Conservation (phyloP, 2,329 filamentous ascomycete genomes). For the Fusarium sulawesiense region DNA sequence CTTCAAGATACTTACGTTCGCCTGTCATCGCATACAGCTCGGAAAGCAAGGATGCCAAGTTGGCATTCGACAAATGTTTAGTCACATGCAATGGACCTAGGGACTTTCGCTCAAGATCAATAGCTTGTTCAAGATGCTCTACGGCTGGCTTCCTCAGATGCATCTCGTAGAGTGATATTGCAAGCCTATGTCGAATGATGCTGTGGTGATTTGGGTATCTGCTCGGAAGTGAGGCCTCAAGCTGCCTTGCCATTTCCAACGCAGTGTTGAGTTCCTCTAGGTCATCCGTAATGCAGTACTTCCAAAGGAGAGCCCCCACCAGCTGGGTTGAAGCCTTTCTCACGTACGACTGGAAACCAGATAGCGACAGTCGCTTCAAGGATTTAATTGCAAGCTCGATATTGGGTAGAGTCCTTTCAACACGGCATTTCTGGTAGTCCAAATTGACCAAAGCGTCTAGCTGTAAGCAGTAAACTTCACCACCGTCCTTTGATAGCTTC, state of each 20-base stretch:
- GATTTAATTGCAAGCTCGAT: fast-evolving
- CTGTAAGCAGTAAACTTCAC: fast-evolving
- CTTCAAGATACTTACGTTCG: neutral
- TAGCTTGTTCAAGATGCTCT: neutral
- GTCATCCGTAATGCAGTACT: neutral
- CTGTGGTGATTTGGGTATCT: neutral
- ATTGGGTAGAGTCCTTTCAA: fast-evolving
- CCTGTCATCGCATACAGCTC: neutral
- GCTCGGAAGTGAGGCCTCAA: neutral
- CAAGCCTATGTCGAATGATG: neutral
- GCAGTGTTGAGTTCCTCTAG: fast-evolving
- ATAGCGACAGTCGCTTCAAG: fast-evolving
- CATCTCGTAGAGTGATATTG: neutral
- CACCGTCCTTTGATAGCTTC: fast-evolving
- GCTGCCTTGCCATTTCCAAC: neutral
- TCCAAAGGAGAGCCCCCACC: neutral
- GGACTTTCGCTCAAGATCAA: neutral
- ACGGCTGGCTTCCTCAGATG: fast-evolving
- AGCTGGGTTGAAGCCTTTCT: neutral
- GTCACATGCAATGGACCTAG: neutral
- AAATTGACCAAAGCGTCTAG: neutral
- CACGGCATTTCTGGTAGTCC: fast-evolving
- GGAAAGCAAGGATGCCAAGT: neutral
- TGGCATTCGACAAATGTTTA: neutral
- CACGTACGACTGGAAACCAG: fast-evolving